Evolutionary conservation across 1,284 basidiomycete species (phyloP).

Genomic region (Serendipita sp.): DNA sequence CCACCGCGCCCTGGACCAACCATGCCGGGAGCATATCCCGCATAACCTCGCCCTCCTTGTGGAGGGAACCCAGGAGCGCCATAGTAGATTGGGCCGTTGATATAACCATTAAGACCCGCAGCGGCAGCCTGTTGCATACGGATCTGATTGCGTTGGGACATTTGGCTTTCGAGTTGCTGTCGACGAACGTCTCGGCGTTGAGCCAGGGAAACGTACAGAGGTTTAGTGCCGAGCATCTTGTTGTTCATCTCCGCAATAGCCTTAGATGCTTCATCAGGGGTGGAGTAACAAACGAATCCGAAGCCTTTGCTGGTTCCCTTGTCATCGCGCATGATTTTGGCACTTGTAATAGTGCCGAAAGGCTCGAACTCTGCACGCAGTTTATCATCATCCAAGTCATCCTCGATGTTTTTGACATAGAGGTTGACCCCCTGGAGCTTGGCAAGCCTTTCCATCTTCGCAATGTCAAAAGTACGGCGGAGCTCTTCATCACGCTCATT

Average conservation of each 20-base stretch:
- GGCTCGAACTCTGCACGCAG: constrained; percentile 91
- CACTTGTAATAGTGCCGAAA: constrained; percentile 94
- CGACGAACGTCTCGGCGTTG: constrained; percentile 97
- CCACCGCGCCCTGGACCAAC: constrained; percentile 21
- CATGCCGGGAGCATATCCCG: constrained; percentile 29
- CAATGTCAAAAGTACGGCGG: constrained; percentile 85
- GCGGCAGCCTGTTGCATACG: constrained; percentile 86
- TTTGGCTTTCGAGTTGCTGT: constrained; percentile 97
- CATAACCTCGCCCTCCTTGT: constrained; percentile 66
- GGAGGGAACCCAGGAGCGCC: constrained; percentile 69
- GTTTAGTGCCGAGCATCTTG: constrained; percentile 99
- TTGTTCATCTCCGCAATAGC: constrained; percentile 99
- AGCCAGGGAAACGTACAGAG: constrained; percentile 95
- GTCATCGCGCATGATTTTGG: constrained; percentile 99
- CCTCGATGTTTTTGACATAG: constrained; percentile 97
- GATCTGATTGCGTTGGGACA: constrained; percentile 90
- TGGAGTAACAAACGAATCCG: constrained; percentile 98
- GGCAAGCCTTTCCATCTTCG: constrained; percentile 93
- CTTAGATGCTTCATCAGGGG: constrained; percentile 98
- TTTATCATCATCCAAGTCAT: constrained; percentile 90
- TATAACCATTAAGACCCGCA: constrained; percentile 64
- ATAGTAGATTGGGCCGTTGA: constrained; percentile 79
- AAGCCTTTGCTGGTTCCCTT: constrained; percentile 88
- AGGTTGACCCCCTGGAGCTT: constrained; percentile 99
- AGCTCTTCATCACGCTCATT: constrained; percentile 96